Evolutionary conservation across 2,329 filamentous ascomycete species (phyloP).

Genomic region (Aurifilum marmelostoma): DNA sequence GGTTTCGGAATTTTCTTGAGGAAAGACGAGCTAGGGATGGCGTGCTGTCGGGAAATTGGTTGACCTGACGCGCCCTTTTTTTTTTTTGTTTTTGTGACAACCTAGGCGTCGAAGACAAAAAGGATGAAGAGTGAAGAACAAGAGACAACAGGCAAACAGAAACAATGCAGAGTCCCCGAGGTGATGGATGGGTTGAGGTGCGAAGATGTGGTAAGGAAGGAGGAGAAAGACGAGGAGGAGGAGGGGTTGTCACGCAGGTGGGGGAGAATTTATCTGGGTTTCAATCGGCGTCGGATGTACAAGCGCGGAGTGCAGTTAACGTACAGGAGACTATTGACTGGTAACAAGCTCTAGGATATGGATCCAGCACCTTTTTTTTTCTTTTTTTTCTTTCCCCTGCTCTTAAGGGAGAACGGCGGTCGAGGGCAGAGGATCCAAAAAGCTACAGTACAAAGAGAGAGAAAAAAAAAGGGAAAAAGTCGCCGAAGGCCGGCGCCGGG

Average conservation of each 20-base stretch:
- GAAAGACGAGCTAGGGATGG: constrained; percentile 14
- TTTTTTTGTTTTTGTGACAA: too few relatives aligned
- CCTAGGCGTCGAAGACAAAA: constrained; percentile 5
- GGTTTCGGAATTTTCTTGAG: constrained; percentile 14
- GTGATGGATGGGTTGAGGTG: constrained; percentile 4
- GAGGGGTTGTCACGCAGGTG: constrained; percentile 29
- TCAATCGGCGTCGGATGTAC: constrained; percentile 15
- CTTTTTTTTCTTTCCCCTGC: background rate
- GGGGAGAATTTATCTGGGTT: constrained; percentile 31
- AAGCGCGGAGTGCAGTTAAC: background rate
- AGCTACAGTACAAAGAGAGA: background rate
- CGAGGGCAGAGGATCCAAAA: background rate
- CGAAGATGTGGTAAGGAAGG: constrained; percentile 26
- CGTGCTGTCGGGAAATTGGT: background rate
- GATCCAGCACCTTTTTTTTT: background rate
- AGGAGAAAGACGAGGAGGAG: constrained; percentile 15
- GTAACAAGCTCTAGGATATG: background rate
- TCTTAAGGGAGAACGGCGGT: background rate
- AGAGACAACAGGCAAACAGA: background rate
- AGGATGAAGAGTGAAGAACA: background rate
- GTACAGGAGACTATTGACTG: background rate
- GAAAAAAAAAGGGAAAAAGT: constrained; percentile 8
- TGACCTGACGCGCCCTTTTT: constrained; percentile 1
- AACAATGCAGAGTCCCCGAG: background rate
- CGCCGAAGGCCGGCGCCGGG: constrained; percentile 16